Conservation (phyloP, 1,284 basidiomycete genomes). For the Cutaneotrichosporon sp. region DNA sequence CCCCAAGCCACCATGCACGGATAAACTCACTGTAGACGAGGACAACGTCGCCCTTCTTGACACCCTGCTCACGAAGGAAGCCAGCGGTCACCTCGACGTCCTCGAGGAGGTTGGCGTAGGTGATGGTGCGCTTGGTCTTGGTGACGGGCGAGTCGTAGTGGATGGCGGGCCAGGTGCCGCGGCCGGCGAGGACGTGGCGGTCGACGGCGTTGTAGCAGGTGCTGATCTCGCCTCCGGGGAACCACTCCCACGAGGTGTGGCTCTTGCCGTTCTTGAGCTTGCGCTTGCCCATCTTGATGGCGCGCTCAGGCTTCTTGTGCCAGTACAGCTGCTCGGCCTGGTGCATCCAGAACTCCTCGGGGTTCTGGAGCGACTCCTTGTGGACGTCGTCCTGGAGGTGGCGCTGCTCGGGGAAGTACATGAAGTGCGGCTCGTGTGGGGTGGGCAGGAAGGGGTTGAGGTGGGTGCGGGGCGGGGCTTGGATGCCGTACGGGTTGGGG, state of each 20-base stretch:
- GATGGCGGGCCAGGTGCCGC: constrained; percentile 24
- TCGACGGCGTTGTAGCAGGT: constrained; percentile 28
- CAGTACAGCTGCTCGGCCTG: constrained; percentile 28
- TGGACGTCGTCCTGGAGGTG: constrained; percentile 27
- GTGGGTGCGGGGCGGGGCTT: neutral
- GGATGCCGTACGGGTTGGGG: neutral
- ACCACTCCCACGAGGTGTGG: constrained; percentile 29
- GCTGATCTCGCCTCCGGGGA: constrained; percentile 28
- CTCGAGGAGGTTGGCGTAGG: constrained; percentile 78
- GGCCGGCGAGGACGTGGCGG: constrained; percentile 25
- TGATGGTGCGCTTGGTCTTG: constrained; percentile 54
- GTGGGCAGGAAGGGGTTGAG: constrained; percentile 1
- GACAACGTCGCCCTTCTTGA: constrained; percentile 92
- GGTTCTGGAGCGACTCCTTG: constrained; percentile 22
- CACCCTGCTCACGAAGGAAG: constrained; percentile 79
- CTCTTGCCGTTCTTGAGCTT: constrained; percentile 13
- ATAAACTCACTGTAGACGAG: constrained; percentile 24
- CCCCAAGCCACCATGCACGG: no score
- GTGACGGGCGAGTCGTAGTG: constrained; percentile 30
- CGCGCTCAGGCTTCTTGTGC: constrained; percentile 25
- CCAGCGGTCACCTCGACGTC: constrained; percentile 86
- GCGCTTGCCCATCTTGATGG: constrained; percentile 13
- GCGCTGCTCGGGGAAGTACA: constrained; percentile 8
- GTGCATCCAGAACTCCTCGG: constrained; percentile 26
- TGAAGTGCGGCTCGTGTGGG: neutral